Conservation (phyloP, 192 early-diverging fungal genomes). For the Thoreauomyces humboldtii region DNA sequence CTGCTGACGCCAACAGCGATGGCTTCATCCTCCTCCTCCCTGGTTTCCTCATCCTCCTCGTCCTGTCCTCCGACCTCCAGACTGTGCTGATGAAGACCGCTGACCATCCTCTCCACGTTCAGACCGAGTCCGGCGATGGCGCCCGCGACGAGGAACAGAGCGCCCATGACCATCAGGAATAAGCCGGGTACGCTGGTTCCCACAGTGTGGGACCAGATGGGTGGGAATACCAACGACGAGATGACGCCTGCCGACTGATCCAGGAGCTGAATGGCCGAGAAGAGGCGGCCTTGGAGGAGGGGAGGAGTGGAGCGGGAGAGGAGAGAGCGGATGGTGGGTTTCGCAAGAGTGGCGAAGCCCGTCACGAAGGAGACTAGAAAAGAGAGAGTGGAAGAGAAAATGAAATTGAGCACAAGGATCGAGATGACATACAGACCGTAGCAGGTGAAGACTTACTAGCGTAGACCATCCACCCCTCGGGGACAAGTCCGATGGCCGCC, state of each 20-base stretch:
- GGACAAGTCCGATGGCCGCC: conserved; percentile 18
- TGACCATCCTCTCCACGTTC: neutral
- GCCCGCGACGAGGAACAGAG: neutral
- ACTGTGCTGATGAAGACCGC: neutral
- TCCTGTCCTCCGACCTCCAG: no score
- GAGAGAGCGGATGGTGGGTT: conserved; percentile 35
- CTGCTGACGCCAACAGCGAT: no score
- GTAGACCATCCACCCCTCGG: conserved; percentile 35
- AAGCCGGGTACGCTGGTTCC: conserved; percentile 1
- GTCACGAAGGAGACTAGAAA: conserved; percentile 33
- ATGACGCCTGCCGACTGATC: conserved; percentile 23
- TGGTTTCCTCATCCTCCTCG: neutral
- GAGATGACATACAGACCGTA: neutral
- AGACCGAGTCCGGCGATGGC: neutral
- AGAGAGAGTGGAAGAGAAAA: conserved; percentile 24
- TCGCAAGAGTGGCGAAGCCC: conserved; percentile 34
- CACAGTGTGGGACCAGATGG: conserved; percentile 30
- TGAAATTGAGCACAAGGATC: neutral
- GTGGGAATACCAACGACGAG: conserved; percentile 26
- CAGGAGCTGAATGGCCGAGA: conserved; percentile 20
- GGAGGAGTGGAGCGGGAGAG: conserved; percentile 33
- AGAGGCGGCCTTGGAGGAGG: conserved; percentile 33
- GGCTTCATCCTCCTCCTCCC: neutral
- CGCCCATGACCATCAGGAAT: conserved; percentile 5
- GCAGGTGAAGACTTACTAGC: conserved; percentile 18